phyloP scores from a whole-genome alignment of 2,329 filamentous ascomycete species.

The Parafenestella ontariensis region DNA sequence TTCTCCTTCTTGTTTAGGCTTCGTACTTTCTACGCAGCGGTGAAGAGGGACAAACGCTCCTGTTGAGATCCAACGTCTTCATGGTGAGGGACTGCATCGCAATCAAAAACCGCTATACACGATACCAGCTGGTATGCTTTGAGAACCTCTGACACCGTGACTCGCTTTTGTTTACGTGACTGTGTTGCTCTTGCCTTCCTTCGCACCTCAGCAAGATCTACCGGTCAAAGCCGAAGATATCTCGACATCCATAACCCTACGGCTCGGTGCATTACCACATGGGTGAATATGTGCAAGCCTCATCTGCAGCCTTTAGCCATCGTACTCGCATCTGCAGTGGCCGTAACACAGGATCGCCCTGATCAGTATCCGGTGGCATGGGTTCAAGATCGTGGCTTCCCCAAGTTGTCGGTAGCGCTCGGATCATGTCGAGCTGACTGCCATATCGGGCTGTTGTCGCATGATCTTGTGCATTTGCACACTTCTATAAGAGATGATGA shows the following conservation, averaged over 20 bases:
- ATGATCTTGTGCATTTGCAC: not conserved
- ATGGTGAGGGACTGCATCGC: not conserved
- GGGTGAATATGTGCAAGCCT: not conserved
- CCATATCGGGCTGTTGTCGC: not conserved
- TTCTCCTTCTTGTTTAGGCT: not conserved
- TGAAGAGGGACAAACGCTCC: not conserved
- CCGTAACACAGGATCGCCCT: not conserved
- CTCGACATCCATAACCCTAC: not conserved
- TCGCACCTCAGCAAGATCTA: not conserved
- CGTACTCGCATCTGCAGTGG: not conserved
- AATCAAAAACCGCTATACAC: not conserved
- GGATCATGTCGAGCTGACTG: not conserved
- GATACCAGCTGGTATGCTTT: not conserved
- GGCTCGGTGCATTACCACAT: not conserved
- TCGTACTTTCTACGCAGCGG: not conserved
- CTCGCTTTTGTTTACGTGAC: not conserved
- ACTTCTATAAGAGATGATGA: not conserved
- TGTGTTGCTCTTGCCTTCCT: not conserved
- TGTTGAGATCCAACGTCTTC: not conserved
- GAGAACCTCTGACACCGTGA: not conserved
- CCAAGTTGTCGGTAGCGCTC: not conserved
- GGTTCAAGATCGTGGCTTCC: not conserved
- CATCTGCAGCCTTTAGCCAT: not conserved
- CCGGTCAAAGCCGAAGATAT: too few relatives aligned
- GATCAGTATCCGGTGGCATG: not conserved